Base-by-base conservation (phyloP, 805 yeast species). In the Wickerhamomyces chaumierensis region DNA sequence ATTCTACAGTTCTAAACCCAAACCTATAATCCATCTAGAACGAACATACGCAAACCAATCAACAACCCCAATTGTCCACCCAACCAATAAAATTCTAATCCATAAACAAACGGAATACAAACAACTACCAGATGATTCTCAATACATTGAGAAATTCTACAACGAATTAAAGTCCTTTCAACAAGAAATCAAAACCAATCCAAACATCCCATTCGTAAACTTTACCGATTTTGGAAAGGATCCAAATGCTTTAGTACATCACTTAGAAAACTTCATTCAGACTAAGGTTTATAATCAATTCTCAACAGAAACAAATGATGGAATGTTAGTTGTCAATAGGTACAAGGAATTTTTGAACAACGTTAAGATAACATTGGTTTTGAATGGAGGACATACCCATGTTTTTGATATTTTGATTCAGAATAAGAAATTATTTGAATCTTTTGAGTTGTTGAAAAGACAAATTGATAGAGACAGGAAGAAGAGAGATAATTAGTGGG, bases 321-420 rank as follows among this genome's bases (percentile, higher is more conserved):
- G 31, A 14, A 47, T 42, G 11, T 14, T 40, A 14, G 47, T 49
- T 7, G 27, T 49, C 12, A 55, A 56, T 32, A 48, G 58, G 31
- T 61, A 58, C 39, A 41, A 55, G 8, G 61, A 62, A 36, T 64
- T 71, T 41, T 51, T 67, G 6, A 55, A 56, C 25, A 69, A 65
- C 34, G 60, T 71, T 35, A 62, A 62, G 46, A 49, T 63, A 40
- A 60, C 77, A 27, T 53, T 71, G 33, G 55, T 58, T 15, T 47
- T 72, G 27, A 78, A 79, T 47, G 79, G 81, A 15, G 80, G 78
- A 1, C 70, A 75, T 47, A 62, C 78, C 2, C 71, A 70, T 38
- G 65, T 73, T 12, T 65, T 79, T 48, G 86, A 79, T 48, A 61
- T 78, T 1, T 50, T 78, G 33, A 34, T 51, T 17, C 68, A 71